phyloP scores from a whole-genome alignment of 163 green algal genomes.

The Trebouxiophyceae sp. region DNA sequence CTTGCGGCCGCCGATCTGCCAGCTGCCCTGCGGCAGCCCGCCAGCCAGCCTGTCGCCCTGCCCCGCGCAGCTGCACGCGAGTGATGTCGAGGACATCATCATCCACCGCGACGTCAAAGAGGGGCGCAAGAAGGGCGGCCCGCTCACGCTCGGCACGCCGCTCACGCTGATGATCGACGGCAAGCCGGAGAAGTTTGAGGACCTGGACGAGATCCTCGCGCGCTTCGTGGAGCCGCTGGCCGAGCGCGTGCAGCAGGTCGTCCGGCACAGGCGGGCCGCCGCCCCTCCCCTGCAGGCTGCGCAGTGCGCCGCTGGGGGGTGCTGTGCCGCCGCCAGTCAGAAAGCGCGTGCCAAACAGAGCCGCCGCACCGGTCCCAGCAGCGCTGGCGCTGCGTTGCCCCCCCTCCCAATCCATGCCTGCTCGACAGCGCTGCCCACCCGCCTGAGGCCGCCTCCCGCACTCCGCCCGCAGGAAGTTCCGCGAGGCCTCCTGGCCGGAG shows the following conservation, averaged over 20 bases:
- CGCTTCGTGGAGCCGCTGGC: conserved; percentile 2
- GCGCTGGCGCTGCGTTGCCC: background rate
- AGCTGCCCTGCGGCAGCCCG: too few relatives aligned
- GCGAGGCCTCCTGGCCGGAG: conserved; percentile 2
- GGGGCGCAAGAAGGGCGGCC: conserved; percentile 14
- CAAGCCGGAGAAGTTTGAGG: conserved; percentile 3
- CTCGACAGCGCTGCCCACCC: conserved; percentile 17
- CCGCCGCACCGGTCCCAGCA: too few relatives aligned
- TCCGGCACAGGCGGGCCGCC: conserved; percentile 1
- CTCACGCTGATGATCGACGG: background rate
- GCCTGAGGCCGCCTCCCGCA: conserved; percentile 8
- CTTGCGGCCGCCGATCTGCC: too few relatives aligned
- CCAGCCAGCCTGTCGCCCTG: too few relatives aligned
- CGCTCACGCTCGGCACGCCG: background rate
- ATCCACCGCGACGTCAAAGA: conserved; percentile 35
- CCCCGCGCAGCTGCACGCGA: conserved; percentile 11
- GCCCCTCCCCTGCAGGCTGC: background rate
- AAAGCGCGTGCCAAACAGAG: too few relatives aligned
- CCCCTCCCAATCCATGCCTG: conserved; percentile 31
- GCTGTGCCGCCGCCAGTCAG: too few relatives aligned
- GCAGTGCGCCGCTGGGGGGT: too few relatives aligned
- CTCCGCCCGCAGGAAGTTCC: conserved; percentile 21
- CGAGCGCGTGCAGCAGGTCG: background rate
- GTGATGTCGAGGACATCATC: conserved; percentile 5
- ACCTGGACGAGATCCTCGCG: conserved; percentile 10